Percentiles rank a stretch among this genome's conserved stretches.
These are phyloP conservation scores for Debaryomyces castellii DNA, from an alignment of 805 yeast genomes.

Conservation along the genomic window DNA sequence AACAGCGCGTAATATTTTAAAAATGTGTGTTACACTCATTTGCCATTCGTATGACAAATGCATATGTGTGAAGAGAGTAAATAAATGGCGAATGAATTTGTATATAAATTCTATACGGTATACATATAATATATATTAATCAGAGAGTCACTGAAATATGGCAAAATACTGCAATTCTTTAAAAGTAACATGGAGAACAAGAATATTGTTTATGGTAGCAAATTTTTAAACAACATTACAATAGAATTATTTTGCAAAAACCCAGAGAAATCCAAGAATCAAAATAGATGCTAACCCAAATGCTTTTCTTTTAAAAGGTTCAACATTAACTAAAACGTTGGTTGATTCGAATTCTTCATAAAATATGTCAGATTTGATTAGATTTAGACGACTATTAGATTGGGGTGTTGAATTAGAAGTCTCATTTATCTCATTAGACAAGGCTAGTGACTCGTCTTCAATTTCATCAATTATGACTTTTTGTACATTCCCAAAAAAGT, in stretches of 20 bases:
- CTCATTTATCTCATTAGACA: not conserved
- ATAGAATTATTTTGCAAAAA: not conserved
- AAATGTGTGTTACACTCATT: not conserved
- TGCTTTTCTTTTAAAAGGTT: not conserved
- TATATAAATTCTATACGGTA: too few species aligned
- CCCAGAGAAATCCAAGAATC: not conserved
- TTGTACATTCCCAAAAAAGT: constrained; percentile 92
- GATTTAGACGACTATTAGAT: not conserved
- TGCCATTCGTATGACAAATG: too few species aligned
- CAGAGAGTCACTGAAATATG: too few species aligned
- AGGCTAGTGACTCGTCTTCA: constrained; percentile 43
- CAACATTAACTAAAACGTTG: not conserved
- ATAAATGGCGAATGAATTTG: too few species aligned
- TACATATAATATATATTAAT: too few species aligned
- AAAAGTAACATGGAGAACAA: too few species aligned
- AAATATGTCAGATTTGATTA: not conserved
- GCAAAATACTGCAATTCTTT: too few species aligned
- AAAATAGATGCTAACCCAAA: not conserved
- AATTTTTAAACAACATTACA: not conserved
- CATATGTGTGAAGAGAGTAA: too few species aligned
- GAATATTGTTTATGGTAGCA: too few species aligned
- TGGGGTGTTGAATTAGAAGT: not conserved
- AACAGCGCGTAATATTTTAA: constrained; percentile 1
- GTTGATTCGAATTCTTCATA: constrained; percentile 1
- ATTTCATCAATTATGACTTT: constrained; percentile 63